Conservation (phyloP, 805 yeast genomes). For the Lipomyces anomalus region DNA sequence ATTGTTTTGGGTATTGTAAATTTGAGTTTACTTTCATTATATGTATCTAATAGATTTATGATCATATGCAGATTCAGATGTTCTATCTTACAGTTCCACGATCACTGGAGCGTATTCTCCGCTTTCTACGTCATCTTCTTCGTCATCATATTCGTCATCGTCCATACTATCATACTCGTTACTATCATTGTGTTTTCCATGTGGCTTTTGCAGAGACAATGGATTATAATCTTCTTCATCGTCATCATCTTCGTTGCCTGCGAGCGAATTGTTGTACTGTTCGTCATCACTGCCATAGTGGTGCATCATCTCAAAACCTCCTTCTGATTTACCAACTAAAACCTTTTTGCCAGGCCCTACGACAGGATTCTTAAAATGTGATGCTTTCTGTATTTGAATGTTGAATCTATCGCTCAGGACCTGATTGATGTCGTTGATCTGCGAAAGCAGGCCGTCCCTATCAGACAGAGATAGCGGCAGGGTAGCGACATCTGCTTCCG, state of each 20-base stretch:
- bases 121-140: conserved; percentile 20
- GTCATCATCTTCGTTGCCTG: neutral
- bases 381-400: conserved; percentile 13
- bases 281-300: conserved; percentile 26
- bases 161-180: conserved; percentile 2
- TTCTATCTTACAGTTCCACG: conserved; percentile 19
- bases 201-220: too few species aligned
- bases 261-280: conserved; percentile 2
- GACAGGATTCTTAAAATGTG: too few species aligned
- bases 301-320: conserved; percentile 28
- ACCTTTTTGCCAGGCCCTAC: neutral
- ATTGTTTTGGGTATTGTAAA: neutral
- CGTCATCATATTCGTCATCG: conserved; percentile 15
- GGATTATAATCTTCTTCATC: too few species aligned
- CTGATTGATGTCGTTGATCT: neutral
- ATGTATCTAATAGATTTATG: conserved; percentile 1
- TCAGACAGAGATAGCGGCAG: neutral
- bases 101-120: conserved; percentile 27
- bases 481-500: neutral
- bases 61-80: neutral
- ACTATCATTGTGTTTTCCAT: neutral
- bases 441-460: neutral
- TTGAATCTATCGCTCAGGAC: conserved; percentile 4
- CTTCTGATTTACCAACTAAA: neutral
- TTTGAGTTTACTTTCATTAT: conserved; percentile 2